These are phyloP conservation scores for Austroboletus niveus DNA, from an alignment of 1,284 basidiomycete genomes.

Conservation along the genomic window DNA sequence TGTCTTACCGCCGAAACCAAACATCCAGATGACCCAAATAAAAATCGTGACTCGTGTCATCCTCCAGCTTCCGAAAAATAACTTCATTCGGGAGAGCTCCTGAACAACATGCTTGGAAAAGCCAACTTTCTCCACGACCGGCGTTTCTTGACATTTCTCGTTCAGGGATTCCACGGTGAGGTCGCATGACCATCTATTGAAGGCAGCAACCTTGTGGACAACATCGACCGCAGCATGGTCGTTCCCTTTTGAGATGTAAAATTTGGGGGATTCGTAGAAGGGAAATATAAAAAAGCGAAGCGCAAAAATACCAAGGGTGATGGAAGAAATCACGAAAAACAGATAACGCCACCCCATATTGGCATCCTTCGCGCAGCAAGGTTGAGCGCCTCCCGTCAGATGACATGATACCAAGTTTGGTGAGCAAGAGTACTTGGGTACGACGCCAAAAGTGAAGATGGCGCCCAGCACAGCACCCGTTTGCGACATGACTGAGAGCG, in stretches of 20 bases:
- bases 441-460: constrained; percentile 9
- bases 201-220: constrained; percentile 17
- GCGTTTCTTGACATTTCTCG: constrained; percentile 4
- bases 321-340: constrained; percentile 8
- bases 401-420: constrained; percentile 11
- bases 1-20: constrained; percentile 14
- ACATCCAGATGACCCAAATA: constrained; percentile 17
- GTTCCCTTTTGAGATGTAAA: constrained; percentile 17
- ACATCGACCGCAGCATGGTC: constrained; percentile 15
- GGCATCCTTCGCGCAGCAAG: constrained; percentile 14
- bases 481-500: constrained; percentile 12
- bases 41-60: constrained; percentile 11
- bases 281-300: constrained; percentile 19
- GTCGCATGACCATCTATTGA: constrained; percentile 12
- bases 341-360: constrained; percentile 25
- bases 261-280: constrained; percentile 19
- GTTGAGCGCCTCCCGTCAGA: constrained; percentile 9
- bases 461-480: background rate
- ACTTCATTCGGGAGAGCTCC: constrained; percentile 13
- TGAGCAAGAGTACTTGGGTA: constrained; percentile 18
- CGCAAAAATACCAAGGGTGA: constrained; percentile 16
- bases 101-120: constrained; percentile 3
- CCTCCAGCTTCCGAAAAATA: constrained; percentile 14
- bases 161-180: constrained; percentile 21
- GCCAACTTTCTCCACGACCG: background rate